Percentiles rank a stretch among this genome's conserved stretches.
Conservation (phyloP, 1,284 basidiomycete species). For the Malassezia vespertilionis region DNA sequence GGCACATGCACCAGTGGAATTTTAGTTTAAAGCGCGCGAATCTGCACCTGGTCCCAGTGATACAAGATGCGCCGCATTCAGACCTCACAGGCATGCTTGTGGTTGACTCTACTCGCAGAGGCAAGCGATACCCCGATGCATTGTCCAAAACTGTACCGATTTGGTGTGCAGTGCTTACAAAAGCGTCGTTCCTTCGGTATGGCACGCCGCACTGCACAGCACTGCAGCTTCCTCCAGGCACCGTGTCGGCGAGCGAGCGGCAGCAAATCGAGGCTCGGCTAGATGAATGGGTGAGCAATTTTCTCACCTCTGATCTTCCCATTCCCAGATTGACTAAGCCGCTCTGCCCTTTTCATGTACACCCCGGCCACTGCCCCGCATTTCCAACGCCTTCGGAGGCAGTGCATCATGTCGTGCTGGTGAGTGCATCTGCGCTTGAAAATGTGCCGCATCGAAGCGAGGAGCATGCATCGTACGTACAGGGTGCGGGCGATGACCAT, state of each 20-base stretch:
- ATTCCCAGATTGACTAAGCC: constrained; percentile 51
- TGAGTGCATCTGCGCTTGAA: constrained; percentile 46
- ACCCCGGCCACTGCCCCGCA: constrained; percentile 2
- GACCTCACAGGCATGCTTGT: constrained; percentile 61
- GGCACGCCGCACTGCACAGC: constrained; percentile 35
- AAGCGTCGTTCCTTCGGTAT: constrained; percentile 50
- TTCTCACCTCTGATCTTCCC: constrained; percentile 51
- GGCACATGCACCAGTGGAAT: constrained; percentile 59
- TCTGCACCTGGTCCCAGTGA: constrained; percentile 61
- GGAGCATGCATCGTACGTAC: constrained; percentile 55
- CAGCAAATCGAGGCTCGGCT: constrained; percentile 59
- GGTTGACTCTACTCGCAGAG: constrained; percentile 83
- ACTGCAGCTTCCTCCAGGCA: constrained; percentile 28
- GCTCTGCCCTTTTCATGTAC: constrained; percentile 59
- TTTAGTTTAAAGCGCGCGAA: constrained; percentile 57
- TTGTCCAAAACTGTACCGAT: constrained; percentile 87
- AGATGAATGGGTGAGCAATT: constrained; percentile 57
- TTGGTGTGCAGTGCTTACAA: constrained; percentile 87
- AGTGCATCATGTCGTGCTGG: constrained; percentile 10
- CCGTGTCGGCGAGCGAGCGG: constrained; percentile 54
- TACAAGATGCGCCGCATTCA: constrained; percentile 49
- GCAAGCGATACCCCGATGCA: constrained; percentile 89
- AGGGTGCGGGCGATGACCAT: constrained; percentile 80
- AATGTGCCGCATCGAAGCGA: neutral
- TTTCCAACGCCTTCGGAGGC: neutral